Evolutionary conservation across 139 green algal species (phyloP).

Genomic region (Tetradesmus lagerheimii): DNA sequence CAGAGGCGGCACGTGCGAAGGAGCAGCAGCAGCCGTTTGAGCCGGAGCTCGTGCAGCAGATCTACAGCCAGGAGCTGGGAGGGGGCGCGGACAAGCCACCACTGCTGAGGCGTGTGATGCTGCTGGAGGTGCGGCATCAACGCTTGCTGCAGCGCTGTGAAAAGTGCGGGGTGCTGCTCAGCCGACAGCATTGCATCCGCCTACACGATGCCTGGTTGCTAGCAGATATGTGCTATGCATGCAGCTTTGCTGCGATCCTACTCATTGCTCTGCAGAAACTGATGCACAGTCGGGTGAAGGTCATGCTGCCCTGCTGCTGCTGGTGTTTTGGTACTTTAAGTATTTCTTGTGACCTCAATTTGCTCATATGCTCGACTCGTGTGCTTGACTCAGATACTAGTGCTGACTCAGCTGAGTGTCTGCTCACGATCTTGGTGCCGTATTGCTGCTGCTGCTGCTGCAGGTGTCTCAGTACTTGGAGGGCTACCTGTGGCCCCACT

Average conservation of each 20-base stretch:
- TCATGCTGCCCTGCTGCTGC: neutral
- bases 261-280: too few species aligned
- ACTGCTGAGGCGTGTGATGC: conserved; percentile 66
- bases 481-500: conserved; percentile 95
- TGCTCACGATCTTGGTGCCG: too few species aligned
- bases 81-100: conserved; percentile 55
- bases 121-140: conserved; percentile 94
- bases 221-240: too few species aligned
- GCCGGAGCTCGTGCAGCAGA: conserved; percentile 67
- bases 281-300: too few species aligned
- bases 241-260: too few species aligned
- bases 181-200: too few species aligned
- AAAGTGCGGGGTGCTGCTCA: neutral
- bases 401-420: too few species aligned
- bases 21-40: conserved; percentile 63
- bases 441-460: conserved; percentile 68
- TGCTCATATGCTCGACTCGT: too few species aligned
- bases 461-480: conserved; percentile 97
- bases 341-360: neutral
- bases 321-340: neutral
- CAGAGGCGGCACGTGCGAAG: neutral
- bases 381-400: too few species aligned
- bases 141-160: conserved; percentile 54
- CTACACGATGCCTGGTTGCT: too few species aligned
- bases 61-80: conserved; percentile 68